Evolutionary conservation across 176 grass and related monocot species (phyloP).

Genomic region (Stipa capillata): DNA sequence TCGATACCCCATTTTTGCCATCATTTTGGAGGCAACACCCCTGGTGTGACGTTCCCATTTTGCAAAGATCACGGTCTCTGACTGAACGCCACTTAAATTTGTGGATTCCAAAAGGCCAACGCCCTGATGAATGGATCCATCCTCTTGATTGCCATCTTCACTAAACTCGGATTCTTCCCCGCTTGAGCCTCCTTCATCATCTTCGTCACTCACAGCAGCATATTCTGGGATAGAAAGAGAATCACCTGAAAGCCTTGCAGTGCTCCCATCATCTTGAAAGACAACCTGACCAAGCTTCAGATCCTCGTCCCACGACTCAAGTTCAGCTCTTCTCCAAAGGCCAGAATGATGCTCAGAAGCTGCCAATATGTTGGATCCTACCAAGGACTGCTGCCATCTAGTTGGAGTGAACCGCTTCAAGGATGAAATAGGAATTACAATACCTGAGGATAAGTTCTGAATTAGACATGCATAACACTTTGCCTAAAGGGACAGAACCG

Average conservation of each 20-base stretch:
- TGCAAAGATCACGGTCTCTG: constrained; percentile 81
- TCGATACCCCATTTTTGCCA: constrained; percentile 92
- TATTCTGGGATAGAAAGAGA: constrained; percentile 72
- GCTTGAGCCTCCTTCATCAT: constrained; percentile 32
- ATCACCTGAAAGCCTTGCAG: constrained; percentile 48
- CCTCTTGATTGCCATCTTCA: constrained; percentile 46
- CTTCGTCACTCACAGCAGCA: constrained; percentile 42
- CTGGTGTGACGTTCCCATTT: constrained; percentile 93
- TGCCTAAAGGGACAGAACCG: background rate
- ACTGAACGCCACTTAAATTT: constrained; percentile 68
- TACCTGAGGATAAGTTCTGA: constrained; percentile 41
- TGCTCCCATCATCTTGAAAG: constrained; percentile 69
- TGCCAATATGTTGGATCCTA: constrained; percentile 72
- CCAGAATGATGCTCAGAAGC: constrained; percentile 36
- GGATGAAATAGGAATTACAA: constrained; percentile 46
- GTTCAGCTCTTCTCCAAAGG: constrained; percentile 86
- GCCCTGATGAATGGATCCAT: constrained; percentile 46
- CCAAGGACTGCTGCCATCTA: constrained; percentile 74
- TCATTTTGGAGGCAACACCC: constrained; percentile 93
- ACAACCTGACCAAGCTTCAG: constrained; percentile 53
- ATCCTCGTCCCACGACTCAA: constrained; percentile 83
- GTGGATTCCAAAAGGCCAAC: constrained; percentile 57
- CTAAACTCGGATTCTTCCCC: constrained; percentile 40
- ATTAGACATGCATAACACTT: constrained; percentile 21
- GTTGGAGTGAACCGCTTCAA: constrained; percentile 66